These are phyloP conservation scores for Rhodotorula sp. DNA, from an alignment of 1,284 basidiomycete genomes.

Conservation along the genomic window DNA sequence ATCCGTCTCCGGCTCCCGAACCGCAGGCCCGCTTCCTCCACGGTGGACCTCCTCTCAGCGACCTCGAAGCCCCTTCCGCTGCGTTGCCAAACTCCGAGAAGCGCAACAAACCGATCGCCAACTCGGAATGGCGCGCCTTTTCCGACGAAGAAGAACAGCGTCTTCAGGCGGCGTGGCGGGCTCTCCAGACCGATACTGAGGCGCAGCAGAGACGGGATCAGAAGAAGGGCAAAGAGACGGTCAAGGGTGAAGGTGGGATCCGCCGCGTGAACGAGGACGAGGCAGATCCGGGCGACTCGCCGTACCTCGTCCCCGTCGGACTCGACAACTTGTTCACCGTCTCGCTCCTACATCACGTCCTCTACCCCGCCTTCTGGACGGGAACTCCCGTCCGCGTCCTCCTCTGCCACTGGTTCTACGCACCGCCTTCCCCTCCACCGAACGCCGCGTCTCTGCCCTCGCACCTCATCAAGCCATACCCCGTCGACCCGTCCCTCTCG, in stretches of 20 bases:
- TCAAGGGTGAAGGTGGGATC: slow-evolving; percentile 14
- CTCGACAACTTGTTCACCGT: slow-evolving; percentile 47
- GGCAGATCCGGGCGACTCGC: slow-evolving; percentile 21
- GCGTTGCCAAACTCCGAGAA: slow-evolving; percentile 4
- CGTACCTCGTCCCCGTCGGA: slow-evolving; percentile 43
- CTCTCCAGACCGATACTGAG: slow-evolving; percentile 16
- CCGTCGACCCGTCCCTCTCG: slow-evolving; percentile 46
- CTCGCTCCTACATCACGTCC: slow-evolving; percentile 30
- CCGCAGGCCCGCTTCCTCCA: slow-evolving; percentile 26
- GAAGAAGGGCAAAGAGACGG: slow-evolving; percentile 14
- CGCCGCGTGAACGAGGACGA: slow-evolving; percentile 15
- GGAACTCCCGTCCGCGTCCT: slow-evolving; percentile 47
- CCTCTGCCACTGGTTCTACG: slow-evolving; percentile 51
- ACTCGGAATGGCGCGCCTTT: slow-evolving; percentile 40
- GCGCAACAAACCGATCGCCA: slow-evolving; percentile 23
- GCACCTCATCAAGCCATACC: slow-evolving; percentile 42
- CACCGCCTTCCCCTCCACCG: slow-evolving; percentile 41
- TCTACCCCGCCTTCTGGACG: slow-evolving; percentile 51
- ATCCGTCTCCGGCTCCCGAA: slow-evolving; percentile 7
- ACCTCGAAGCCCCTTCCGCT: slow-evolving; percentile 33
- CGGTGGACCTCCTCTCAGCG: slow-evolving; percentile 33
- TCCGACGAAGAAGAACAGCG: slow-evolving; percentile 41
- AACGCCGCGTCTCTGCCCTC: slow-evolving; percentile 26
- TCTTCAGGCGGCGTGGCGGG: slow-evolving; percentile 37
- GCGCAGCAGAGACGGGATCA: slow-evolving; percentile 3